Percentiles rank a stretch among this genome's conserved stretches.
Evolutionary conservation across 768 basidiomycete species (phyloP).

Genomic region (Russula vinacea): DNA sequence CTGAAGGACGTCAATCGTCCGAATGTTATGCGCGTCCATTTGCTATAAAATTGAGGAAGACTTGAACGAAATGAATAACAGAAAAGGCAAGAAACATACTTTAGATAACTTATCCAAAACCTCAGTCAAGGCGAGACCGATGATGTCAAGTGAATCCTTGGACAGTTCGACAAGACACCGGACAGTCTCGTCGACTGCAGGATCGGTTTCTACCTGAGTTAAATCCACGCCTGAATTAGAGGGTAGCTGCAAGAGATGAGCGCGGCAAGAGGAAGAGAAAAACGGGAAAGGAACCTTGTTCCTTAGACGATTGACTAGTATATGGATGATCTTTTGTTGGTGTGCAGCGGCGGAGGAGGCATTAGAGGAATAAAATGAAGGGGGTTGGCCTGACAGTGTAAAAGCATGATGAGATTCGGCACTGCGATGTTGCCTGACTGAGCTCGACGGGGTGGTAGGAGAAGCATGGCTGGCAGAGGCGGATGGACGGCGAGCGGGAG

Average conservation of each 20-base stretch:
- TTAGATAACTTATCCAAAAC: slow-evolving; percentile 74
- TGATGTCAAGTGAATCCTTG: slow-evolving; percentile 71
- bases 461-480: slow-evolving; percentile 47
- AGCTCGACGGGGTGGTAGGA: slow-evolving; percentile 36
- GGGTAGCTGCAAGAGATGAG: slow-evolving; percentile 57
- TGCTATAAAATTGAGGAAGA: slow-evolving; percentile 42
- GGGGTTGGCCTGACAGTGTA: slow-evolving; percentile 27
- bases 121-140: slow-evolving; percentile 73
- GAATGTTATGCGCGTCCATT: slow-evolving; percentile 49
- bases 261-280: slow-evolving; percentile 15
- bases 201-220: slow-evolving; percentile 71
- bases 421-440: slow-evolving; percentile 55
- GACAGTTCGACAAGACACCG: slow-evolving; percentile 79
- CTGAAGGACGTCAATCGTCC: slow-evolving; percentile 71
- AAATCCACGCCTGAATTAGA: slow-evolving; percentile 76
- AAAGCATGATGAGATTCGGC: slow-evolving; percentile 49
- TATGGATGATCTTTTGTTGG: slow-evolving; percentile 79
- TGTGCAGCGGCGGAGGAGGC: slow-evolving; percentile 44
- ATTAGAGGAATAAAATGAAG: slow-evolving; percentile 38
- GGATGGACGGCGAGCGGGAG: slow-evolving; percentile 60
- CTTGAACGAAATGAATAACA: too few relatives aligned
- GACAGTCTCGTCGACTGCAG: slow-evolving; percentile 70
- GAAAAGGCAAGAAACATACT: slow-evolving; percentile 42
- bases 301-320: slow-evolving; percentile 75
- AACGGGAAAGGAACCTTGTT: slow-evolving; percentile 56